Conservation (phyloP, 2,329 filamentous ascomycete species). For the Verticillium nubilum region DNA sequence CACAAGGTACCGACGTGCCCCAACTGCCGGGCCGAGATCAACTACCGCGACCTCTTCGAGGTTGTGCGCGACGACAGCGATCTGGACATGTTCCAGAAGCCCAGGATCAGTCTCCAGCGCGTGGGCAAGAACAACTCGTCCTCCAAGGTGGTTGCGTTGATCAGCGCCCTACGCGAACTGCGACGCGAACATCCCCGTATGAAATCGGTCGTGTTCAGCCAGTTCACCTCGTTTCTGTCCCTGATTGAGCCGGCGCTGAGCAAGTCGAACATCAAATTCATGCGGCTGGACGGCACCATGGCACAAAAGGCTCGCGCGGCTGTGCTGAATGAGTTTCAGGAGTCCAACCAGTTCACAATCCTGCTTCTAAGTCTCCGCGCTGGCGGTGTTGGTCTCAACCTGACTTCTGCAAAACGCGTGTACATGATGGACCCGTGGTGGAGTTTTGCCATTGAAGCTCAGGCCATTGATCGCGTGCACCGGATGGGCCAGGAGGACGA, state of each 20-base stretch:
- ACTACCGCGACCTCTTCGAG: constrained; percentile 81
- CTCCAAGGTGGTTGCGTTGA: constrained; percentile 79
- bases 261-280: constrained; percentile 65
- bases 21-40: constrained; percentile 81
- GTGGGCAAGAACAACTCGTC: constrained; percentile 61
- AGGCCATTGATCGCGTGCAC: constrained; percentile 96
- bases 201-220: constrained; percentile 92
- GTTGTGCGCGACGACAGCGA: constrained; percentile 75
- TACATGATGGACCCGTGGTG: constrained; percentile 99
- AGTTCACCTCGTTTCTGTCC: constrained; percentile 94
- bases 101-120: constrained; percentile 56
- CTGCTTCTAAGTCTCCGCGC: constrained; percentile 81
- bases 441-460: constrained; percentile 94
- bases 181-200: constrained; percentile 60
- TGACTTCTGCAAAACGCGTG: constrained; percentile 83
- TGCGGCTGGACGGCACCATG: constrained; percentile 92
- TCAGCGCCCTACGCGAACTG: constrained; percentile 67
- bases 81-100: constrained; percentile 35
- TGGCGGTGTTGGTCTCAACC: constrained; percentile 87
- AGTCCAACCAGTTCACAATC: constrained; percentile 59
- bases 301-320: constrained; percentile 76
- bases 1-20: constrained; percentile 77
- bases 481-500: constrained; percentile 89
- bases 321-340: constrained; percentile 68
- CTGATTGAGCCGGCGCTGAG: constrained; percentile 79